Evolutionary conservation across 495 filamentous ascomycete genomes (phyloP).

Genomic region (Copromyces sp.): DNA sequence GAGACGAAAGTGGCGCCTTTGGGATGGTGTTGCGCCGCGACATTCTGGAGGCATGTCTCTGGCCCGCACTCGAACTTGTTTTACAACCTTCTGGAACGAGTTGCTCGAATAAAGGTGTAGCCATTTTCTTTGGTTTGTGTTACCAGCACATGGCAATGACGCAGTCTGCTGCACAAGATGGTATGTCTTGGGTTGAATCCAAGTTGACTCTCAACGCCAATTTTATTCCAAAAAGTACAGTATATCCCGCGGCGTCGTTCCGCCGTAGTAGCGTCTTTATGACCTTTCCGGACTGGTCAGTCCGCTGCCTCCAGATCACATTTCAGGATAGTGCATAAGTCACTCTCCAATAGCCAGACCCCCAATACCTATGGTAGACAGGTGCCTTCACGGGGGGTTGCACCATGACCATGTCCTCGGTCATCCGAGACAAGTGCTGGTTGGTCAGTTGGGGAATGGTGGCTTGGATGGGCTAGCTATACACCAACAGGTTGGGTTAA

Average conservation of each 20-base stretch:
- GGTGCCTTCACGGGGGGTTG: background rate
- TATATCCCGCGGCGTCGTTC: background rate
- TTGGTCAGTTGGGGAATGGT: background rate
- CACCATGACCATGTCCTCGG: background rate
- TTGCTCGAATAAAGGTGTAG: background rate
- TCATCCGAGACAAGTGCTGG: background rate
- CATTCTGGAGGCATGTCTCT: background rate
- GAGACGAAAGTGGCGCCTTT: background rate
- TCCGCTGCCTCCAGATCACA: background rate
- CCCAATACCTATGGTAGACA: background rate
- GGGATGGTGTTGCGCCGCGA: background rate
- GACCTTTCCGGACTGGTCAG: background rate
- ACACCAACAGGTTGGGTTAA: background rate
- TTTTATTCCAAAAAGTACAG: background rate
- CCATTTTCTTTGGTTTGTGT: background rate
- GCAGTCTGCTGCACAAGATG: background rate
- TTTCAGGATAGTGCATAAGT: background rate
- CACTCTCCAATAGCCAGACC: background rate
- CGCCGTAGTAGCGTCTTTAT: background rate
- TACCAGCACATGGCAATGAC: background rate
- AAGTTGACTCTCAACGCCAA: background rate
- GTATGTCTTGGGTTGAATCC: background rate
- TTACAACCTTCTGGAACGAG: background rate
- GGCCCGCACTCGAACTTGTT: background rate
- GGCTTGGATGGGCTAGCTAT: background rate